Evolutionary conservation across 202 grass and related monocot species (phyloP).

Genomic region (Saccharum hybrid): DNA sequence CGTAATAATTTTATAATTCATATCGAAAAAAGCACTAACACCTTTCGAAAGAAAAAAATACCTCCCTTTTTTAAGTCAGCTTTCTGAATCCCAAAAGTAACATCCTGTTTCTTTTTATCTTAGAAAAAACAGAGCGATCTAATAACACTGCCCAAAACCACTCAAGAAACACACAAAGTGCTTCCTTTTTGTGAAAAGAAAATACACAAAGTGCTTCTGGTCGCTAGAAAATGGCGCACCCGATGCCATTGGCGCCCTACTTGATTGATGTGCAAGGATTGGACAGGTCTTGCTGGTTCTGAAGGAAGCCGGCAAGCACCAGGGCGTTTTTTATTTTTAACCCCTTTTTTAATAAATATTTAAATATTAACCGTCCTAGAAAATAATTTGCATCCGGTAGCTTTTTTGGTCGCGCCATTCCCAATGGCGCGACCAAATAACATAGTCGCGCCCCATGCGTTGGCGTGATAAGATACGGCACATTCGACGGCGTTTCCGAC

Average conservation of each 20-base stretch:
- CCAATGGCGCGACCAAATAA: no score
- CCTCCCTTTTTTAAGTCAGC: no score
- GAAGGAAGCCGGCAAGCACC: background rate
- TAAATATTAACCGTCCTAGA: no score
- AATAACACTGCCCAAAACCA: conserved; percentile 7
- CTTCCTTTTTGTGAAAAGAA: background rate
- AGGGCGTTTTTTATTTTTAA: no score
- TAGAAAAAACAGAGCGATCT: background rate
- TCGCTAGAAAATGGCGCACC: background rate
- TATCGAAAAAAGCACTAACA: background rate
- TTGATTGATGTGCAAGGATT: background rate
- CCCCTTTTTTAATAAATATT: no score
- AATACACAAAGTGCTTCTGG: background rate
- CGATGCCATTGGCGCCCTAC: background rate
- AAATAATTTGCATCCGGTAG: no score
- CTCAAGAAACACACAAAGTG: background rate
- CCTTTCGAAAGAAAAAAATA: background rate
- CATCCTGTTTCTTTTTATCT: background rate
- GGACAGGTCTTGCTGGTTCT: background rate
- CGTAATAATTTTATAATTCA: background rate
- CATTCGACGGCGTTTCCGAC: no score
- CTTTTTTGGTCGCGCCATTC: no score
- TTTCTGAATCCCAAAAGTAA: conserved; percentile 25
- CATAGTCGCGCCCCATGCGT: no score
- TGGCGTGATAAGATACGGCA: no score